Percentiles rank a stretch among this genome's conserved stretches.
phyloP scores from a whole-genome alignment of 75 land plant genomes.

The Selaginella moellendorffii region DNA sequence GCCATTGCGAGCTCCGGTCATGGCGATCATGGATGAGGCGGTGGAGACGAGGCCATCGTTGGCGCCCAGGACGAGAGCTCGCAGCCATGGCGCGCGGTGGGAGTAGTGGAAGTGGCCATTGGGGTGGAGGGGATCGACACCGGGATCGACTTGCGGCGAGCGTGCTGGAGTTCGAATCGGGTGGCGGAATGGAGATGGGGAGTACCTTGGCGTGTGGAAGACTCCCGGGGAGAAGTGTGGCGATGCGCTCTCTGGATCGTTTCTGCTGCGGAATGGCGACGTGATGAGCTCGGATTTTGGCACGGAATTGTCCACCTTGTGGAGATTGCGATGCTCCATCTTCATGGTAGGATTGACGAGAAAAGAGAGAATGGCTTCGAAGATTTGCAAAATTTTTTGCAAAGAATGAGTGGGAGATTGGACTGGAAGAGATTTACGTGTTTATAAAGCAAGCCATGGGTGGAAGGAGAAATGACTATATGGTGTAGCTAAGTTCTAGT shows the following conservation, averaged over 20 bases:
- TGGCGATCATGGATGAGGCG: neutral
- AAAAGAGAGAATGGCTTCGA: no score
- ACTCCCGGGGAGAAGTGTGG: neutral
- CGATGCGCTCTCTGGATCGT: neutral
- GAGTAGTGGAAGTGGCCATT: neutral
- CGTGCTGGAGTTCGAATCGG: neutral
- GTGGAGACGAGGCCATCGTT: constrained; percentile 6
- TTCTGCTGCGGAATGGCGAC: neutral
- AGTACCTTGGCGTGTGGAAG: neutral
- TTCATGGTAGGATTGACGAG: no score
- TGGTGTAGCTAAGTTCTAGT: no score
- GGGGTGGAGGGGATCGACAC: neutral
- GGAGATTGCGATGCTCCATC: no score
- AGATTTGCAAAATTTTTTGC: no score
- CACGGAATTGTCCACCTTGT: no score
- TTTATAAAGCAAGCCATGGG: no score
- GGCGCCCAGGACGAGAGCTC: constrained; percentile 3
- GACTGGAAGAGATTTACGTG: no score
- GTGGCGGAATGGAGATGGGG: neutral
- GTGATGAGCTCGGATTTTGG: neutral
- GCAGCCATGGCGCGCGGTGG: constrained; percentile 2
- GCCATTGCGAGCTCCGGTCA: neutral
- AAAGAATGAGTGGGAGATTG: no score
- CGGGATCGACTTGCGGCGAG: neutral
- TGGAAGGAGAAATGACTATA: no score